phyloP scores from a whole-genome alignment of 1,139 yeast species.

The Saccharomyces hybrid region DNA sequence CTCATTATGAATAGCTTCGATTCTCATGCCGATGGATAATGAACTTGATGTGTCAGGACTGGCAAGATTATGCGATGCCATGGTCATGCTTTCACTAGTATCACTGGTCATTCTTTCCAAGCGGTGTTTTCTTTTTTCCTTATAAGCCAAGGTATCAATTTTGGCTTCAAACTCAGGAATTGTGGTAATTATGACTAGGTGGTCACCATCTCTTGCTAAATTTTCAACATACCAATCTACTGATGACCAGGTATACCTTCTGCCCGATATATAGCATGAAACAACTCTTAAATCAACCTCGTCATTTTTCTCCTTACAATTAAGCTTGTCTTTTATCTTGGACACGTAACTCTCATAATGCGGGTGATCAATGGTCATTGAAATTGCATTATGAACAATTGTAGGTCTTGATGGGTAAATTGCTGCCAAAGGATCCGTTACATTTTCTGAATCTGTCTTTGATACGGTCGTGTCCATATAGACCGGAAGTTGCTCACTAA shows the following conservation, averaged over 20 bases:
- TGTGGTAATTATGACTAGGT: conserved; percentile 44
- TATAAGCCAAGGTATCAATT: conserved; percentile 8
- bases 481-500: conserved; percentile 23
- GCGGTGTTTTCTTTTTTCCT: not conserved
- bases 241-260: conserved; percentile 64
- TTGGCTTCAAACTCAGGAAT: conserved; percentile 34
- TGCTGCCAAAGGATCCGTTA: conserved; percentile 19
- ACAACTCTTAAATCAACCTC: conserved; percentile 40
- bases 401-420: conserved; percentile 49
- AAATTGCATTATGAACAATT: conserved; percentile 44
- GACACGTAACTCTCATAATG: conserved; percentile 31
- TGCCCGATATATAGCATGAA: conserved; percentile 52
- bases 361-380: conserved; percentile 40
- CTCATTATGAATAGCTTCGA: conserved; percentile 25
- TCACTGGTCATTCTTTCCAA: conserved; percentile 6
- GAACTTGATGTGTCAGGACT: conserved; percentile 6
- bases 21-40: conserved; percentile 9
- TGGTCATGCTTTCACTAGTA: conserved; percentile 1
- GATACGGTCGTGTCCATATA: conserved; percentile 10
- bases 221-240: conserved; percentile 57
- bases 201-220: conserved; percentile 55
- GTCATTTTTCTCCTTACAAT: conserved; percentile 30
- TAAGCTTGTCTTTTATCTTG: conserved; percentile 9
- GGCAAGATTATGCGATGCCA: conserved; percentile 5
- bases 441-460: conserved; percentile 7